A percentile compares a stretch with the other conserved stretches of the same genome.
Evolutionary conservation across 345 rosid genomes (phyloP).

Genomic region (Pugionium dolabratum): DNA sequence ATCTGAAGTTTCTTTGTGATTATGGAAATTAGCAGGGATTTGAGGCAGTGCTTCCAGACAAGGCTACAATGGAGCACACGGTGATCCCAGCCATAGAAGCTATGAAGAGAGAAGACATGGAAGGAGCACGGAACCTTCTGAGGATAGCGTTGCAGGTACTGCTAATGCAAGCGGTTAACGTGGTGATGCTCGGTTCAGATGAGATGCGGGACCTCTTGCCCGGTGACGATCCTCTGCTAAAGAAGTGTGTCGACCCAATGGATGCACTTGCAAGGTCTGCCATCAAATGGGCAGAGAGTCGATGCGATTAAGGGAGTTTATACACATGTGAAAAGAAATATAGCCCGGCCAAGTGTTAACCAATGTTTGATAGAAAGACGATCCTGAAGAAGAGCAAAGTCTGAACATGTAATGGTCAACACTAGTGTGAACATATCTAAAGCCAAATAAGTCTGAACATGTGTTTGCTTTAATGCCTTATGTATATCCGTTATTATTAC

Average conservation of each 20-base stretch:
- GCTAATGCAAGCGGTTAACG: slow-evolving; percentile 60
- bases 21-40: slow-evolving; percentile 48
- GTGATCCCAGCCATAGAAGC: slow-evolving; percentile 56
- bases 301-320: slow-evolving; percentile 19
- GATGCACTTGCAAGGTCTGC: slow-evolving; percentile 64
- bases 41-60: slow-evolving; percentile 71
- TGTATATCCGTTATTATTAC: slow-evolving; percentile 27
- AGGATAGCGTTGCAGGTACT: slow-evolving; percentile 64
- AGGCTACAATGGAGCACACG: slow-evolving; percentile 56
- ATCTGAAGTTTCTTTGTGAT: not conserved
- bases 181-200: slow-evolving; percentile 63
- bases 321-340: slow-evolving; percentile 1
- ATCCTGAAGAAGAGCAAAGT: slow-evolving; percentile 4
- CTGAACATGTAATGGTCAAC: slow-evolving; percentile 19
- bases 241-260: slow-evolving; percentile 64
- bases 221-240: slow-evolving; percentile 56
- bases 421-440: slow-evolving; percentile 29
- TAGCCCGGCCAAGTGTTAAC: slow-evolving; percentile 17
- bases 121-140: slow-evolving; percentile 61
- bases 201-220: slow-evolving; percentile 57
- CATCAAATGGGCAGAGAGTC: slow-evolving; percentile 51
- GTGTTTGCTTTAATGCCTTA: slow-evolving; percentile 7
- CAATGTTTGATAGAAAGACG: slow-evolving; percentile 13
- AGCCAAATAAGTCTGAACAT: slow-evolving; percentile 14
- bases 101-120: slow-evolving; percentile 51